Base-by-base conservation (phyloP, 306 rosid species). In the Sindora glabra region DNA sequence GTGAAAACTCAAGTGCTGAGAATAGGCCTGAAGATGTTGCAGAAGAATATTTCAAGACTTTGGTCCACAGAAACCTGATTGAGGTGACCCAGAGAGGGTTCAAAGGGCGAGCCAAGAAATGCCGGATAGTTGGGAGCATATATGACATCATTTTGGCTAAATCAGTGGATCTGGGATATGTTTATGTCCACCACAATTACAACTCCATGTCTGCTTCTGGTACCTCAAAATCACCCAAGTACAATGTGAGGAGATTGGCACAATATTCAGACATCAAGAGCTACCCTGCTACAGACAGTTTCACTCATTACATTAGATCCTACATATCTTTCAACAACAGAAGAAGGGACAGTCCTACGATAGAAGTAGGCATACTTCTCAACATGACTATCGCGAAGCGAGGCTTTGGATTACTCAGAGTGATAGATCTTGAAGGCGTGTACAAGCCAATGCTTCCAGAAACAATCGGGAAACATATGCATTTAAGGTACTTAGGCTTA, bases 381-480 rank as follows among this genome's bases (percentile, higher is more conserved):
- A n/a, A n/a, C n/a, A n/a, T n/a, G n/a, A n/a, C n/a, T n/a, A n/a
- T n/a, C n/a, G n/a, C 38, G 2, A 67, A 21, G 14, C 6, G 72
- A 33, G 64, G 72, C 0, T 67, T 44, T 47, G 26, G 56, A 4
- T n/a, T 67, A n/a, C 58, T 67, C 2, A 67, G 16, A 10, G 65
- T 56, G 64, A 42, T 67, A 24, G 64, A 67, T 67, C 72, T 67
- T 5, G 72, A 67, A 5, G 57, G 64, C 10, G 72, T 67, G 26
- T 67, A 56, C 18, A 67, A 67, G 2, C 72, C 72, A n/a, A 0
- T 3, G 14, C 46, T 67, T 17, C 56, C 72, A 0, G 48, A 56
- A 10, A 21, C 41, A 9, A 12, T 55, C 0, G 56, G 64, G 1
- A 33, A 67, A n/a, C n/a, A n/a, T n/a, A 4, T 32, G 48, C 8